Evolutionary conservation across 1,284 basidiomycete genomes (phyloP).

Genomic region (Melanopsichium pennsylvanicum): DNA sequence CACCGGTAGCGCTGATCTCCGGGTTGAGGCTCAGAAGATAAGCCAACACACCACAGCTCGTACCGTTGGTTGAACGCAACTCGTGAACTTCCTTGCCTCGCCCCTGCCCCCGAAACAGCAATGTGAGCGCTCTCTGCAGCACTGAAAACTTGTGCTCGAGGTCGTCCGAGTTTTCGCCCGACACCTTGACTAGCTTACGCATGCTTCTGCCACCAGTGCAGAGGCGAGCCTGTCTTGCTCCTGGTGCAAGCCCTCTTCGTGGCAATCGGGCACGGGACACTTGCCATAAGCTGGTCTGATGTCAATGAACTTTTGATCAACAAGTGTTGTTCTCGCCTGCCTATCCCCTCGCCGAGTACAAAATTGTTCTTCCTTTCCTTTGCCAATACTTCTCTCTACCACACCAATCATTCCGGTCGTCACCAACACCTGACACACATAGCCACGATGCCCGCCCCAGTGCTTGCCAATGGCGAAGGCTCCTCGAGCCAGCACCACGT

Average conservation of each 20-base stretch:
- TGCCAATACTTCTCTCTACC: background rate
- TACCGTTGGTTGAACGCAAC: too few relatives aligned
- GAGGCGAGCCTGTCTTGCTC: too few relatives aligned
- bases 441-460: conserved; percentile 11
- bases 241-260: too few relatives aligned
- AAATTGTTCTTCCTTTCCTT: background rate
- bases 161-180: conserved; percentile 2
- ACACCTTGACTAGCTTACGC: background rate
- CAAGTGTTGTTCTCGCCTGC: conserved; percentile 16
- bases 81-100: too few relatives aligned
- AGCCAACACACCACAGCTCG: too few relatives aligned
- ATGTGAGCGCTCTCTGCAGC: too few relatives aligned
- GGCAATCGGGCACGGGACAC: too few relatives aligned
- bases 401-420: background rate
- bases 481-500: conserved; percentile 19
- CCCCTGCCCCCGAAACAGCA: too few relatives aligned
- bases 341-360: background rate
- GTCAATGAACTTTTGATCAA: background rate
- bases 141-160: conserved; percentile 7
- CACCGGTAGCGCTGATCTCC: conserved; percentile 5
- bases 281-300: background rate
- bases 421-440: too few relatives aligned
- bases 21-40: background rate
- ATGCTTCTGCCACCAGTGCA: background rate
- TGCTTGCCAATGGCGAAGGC: conserved; percentile 19